phyloP scores from a whole-genome alignment of 495 filamentous ascomycete genomes.

The Penicillium flavigenum region DNA sequence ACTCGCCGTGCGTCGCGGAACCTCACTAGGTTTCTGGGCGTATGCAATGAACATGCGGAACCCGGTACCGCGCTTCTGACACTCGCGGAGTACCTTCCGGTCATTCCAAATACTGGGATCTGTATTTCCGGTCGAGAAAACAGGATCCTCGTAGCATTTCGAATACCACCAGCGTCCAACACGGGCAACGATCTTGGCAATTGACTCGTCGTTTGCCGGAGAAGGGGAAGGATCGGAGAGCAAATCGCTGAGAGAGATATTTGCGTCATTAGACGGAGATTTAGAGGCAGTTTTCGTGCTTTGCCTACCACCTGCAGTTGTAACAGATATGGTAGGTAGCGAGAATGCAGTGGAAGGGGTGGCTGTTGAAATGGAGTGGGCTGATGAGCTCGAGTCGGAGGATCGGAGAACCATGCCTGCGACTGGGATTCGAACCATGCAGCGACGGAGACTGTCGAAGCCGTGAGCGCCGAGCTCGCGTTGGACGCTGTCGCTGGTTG shows the following conservation, averaged over 20 bases:
- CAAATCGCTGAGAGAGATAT: slow-evolving; percentile 66
- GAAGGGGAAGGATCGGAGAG: slow-evolving; percentile 58
- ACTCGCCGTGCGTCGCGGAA: slow-evolving; percentile 57
- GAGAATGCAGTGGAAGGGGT: slow-evolving; percentile 34
- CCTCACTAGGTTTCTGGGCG: slow-evolving; percentile 72
- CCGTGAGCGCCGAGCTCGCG: slow-evolving; percentile 73
- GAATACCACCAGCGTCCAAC: slow-evolving; percentile 98
- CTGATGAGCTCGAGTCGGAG: slow-evolving; percentile 39
- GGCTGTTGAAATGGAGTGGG: slow-evolving; percentile 27
- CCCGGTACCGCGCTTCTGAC: slow-evolving; percentile 78
- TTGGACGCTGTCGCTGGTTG: slow-evolving; percentile 75
- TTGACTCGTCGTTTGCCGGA: slow-evolving; percentile 67
- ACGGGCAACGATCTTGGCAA: slow-evolving; percentile 85
- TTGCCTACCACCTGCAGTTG: slow-evolving; percentile 24
- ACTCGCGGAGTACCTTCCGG: slow-evolving; percentile 72
- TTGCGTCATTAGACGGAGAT: slow-evolving; percentile 45
- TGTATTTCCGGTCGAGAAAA: slow-evolving; percentile 50
- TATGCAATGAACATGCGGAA: slow-evolving; percentile 90
- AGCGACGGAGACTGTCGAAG: slow-evolving; percentile 81
- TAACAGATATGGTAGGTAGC: slow-evolving; percentile 27
- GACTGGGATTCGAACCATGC: slow-evolving; percentile 85
- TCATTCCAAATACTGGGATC: slow-evolving; percentile 78
- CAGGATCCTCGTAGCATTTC: slow-evolving; percentile 78
- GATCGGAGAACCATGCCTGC: slow-evolving; percentile 63
- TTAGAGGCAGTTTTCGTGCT: slow-evolving; percentile 26